Base-by-base conservation (phyloP, 1,284 basidiomycete genomes). In the Ceratobasidium theobromae region DNA sequence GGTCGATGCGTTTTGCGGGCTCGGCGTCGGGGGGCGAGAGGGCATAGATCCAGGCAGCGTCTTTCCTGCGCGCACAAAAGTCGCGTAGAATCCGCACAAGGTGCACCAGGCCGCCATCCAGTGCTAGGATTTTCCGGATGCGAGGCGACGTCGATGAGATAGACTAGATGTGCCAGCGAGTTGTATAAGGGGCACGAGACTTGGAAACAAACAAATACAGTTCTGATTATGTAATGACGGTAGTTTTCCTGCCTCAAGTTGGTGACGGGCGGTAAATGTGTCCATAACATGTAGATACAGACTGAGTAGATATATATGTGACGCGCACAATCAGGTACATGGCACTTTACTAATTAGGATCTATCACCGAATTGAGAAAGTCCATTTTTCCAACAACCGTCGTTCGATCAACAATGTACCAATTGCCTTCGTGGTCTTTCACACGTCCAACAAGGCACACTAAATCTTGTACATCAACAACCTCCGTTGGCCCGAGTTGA, bases 101-200 rank as follows among this genome's bases (percentile, higher is more conserved):
- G 27, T 95, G 88, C 75, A 99, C 96, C 43, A 99, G 86, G 1
- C 97, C 96, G 67, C 96, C 96, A 76, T 99, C 96, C 81, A 92
- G 87, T 46, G 95, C 96, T 82, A 99, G 91, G 74, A 98, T 98
- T 78, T 99, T 96, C 57, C 96, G 88, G 78, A 99, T 98, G 69
- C 95, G 87, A 3, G 96, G 95, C 0, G 95, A 98, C 4, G 96
- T 98, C 1, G 95, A 95, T 5, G 96, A 99, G 89, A 78, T 98
- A 97, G 55, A 93, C 93, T 67, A 99, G 88, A 78, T 98, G 94
- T 55, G 93, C 95, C 67, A 99, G 88, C 51, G 95, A 98, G 80
- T 98, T 98, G 81, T 98, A 91, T 55, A 99, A 82, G 16, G 96
- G 95, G n/a, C n/a, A n/a, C n/a, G n/a, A n/a, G n/a, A n/a, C n/a